Percentiles rank a stretch among this genome's conserved stretches.
Conservation (phyloP, 2,329 filamentous ascomycete species). For the Neopestalotiopsis sp. region DNA sequence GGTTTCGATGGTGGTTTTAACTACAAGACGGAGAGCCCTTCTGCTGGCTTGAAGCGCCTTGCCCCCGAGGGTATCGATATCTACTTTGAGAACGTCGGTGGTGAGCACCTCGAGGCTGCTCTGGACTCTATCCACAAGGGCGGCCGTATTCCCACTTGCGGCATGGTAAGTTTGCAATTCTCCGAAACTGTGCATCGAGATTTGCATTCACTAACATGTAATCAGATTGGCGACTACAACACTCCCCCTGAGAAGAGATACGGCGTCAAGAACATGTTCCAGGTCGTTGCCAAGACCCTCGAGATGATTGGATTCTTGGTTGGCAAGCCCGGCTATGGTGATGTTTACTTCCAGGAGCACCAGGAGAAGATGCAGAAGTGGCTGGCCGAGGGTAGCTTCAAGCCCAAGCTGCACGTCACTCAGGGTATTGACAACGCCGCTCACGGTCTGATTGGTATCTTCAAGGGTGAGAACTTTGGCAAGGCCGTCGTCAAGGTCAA, state of each 20-base stretch:
- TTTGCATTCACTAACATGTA: not conserved
- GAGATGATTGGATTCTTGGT: constrained; percentile 81
- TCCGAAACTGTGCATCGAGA: not conserved
- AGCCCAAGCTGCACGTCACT: constrained; percentile 71
- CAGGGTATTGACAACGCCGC: constrained; percentile 79
- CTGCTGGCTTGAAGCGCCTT: constrained; percentile 67
- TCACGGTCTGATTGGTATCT: constrained; percentile 76
- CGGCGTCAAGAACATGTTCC: constrained; percentile 69
- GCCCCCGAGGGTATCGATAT: constrained; percentile 78
- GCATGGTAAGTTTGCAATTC: constrained; percentile 58
- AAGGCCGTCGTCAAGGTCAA: constrained; percentile 77
- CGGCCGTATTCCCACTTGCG: constrained; percentile 67
- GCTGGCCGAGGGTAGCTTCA: constrained; percentile 77
- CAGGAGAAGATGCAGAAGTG: constrained; percentile 78
- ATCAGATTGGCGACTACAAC: constrained; percentile 79
- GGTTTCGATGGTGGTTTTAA: constrained; percentile 79
- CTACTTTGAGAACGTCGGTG: constrained; percentile 83
- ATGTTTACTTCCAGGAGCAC: constrained; percentile 71
- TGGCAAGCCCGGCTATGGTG: constrained; percentile 66
- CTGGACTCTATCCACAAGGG: constrained; percentile 66
- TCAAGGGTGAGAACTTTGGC: constrained; percentile 82
- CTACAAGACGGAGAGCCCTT: constrained; percentile 76
- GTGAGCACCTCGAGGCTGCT: constrained; percentile 69
- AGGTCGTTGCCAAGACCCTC: constrained; percentile 74
- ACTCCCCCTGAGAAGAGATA: constrained; percentile 56